Conservation (phyloP, 192 early-diverging fungal species). For the Backusella macrospora region DNA sequence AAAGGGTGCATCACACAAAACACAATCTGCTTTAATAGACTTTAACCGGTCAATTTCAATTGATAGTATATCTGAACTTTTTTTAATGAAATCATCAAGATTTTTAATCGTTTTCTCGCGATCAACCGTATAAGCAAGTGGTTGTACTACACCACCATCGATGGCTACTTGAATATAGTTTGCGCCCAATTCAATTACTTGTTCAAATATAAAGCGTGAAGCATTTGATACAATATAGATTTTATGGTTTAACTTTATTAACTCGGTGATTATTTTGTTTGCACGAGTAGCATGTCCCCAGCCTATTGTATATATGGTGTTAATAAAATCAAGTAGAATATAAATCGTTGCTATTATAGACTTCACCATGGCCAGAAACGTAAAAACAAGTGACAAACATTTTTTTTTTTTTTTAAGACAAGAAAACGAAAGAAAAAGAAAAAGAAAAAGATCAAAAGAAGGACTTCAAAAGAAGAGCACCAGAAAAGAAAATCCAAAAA, state of each 20-base stretch:
- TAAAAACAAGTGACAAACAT: constrained; percentile 57
- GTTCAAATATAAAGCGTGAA: constrained; percentile 59
- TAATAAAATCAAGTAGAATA: background rate
- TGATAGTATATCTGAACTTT: constrained; percentile 41
- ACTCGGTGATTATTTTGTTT: constrained; percentile 55
- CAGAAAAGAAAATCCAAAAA: background rate
- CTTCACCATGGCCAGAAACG: constrained; percentile 61
- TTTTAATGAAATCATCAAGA: constrained; percentile 47
- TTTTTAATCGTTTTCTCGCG: constrained; percentile 55
- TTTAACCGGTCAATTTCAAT: constrained; percentile 55
- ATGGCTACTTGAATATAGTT: constrained; percentile 57
- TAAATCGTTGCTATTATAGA: background rate
- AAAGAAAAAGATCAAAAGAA: background rate
- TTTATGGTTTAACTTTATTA: constrained; percentile 46
- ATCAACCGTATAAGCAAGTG: constrained; percentile 62
- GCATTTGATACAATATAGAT: constrained; percentile 62
- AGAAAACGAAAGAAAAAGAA: background rate
- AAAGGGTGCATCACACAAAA: constrained; percentile 60
- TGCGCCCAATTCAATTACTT: constrained; percentile 50
- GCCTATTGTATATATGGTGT: constrained; percentile 34
- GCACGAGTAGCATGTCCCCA: constrained; percentile 64
- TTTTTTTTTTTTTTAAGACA: background rate
- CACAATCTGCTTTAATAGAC: constrained; percentile 53
- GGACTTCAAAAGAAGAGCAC: background rate
- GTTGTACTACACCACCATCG: constrained; percentile 67